Base-by-base conservation (phyloP, 257 asterid species). In the Eustoma russellianum region DNA sequence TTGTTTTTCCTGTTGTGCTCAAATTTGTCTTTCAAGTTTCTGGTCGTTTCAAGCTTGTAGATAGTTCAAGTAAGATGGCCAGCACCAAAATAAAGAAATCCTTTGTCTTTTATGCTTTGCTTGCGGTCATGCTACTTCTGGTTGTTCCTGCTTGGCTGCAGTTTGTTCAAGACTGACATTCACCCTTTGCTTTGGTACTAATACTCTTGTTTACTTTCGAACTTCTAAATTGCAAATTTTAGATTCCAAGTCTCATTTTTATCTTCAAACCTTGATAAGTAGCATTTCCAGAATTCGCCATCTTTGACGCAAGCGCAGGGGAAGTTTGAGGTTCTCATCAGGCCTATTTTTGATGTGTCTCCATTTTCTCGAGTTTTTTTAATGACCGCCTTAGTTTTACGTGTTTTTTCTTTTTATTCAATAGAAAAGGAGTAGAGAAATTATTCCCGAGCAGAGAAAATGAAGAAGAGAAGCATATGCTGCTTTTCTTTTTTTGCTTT, bases 121-220 rank as follows among this genome's bases (percentile, higher is more conserved):
- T 85, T 46, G 52, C 66, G 34, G 35, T 71, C 56, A 51, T 76
- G 66, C 62, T 85, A 78, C 55, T 75, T 47, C 52, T 72, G 78
- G 76, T 65, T 59, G 74, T 80, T 53, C 97, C 99, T 5, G 83
- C 85, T 53, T 92, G 99, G 99, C 79, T 92, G 88, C 94, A 77
- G 67, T 76, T 79, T 59, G 91, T 88, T 68, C 90, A 83, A 56
- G 69, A 72, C 55, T 69, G 74, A 66, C 28, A 46, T 67, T 64
- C 93, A 92, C 64, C 99, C 99, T 14, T 68, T 77, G 33, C 53
- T 80, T 64, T 91, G 96, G 96, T 91, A 85, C 40, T 33, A 13
- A 17, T 44, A 46, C 41, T 38, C 43, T 28, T 41, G 35, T 14
- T 43, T 30, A 38, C 45, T 44, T 19, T 19, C 13, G 15, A 35